Conservation (phyloP, 495 filamentous ascomycete species). For the Elasticomyces elasticus region DNA sequence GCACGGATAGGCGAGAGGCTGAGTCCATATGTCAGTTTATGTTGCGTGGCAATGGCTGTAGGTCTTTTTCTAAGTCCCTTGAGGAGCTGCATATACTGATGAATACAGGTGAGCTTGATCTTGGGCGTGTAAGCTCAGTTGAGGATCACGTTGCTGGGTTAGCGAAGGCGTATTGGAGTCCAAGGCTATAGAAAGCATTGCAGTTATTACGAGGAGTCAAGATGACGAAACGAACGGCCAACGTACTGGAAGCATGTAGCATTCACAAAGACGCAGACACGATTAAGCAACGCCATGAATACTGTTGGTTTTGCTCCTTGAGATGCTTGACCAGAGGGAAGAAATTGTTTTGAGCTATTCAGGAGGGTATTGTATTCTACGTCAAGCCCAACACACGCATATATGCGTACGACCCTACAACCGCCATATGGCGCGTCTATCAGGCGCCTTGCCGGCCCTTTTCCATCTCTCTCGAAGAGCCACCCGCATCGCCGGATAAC, state of each 20-base stretch:
- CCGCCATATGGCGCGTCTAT: neutral
- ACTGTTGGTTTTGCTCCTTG: neutral
- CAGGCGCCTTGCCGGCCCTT: neutral
- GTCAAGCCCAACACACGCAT: neutral
- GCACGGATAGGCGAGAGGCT: slow-evolving; percentile 86
- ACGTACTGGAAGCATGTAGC: too few relatives aligned
- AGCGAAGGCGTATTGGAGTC: slow-evolving; percentile 1
- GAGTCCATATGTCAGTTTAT: slow-evolving; percentile 92
- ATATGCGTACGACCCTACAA: neutral
- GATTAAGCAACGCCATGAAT: too few relatives aligned
- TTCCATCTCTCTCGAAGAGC: slow-evolving; percentile 4
- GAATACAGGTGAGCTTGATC: neutral
- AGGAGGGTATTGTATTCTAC: neutral
- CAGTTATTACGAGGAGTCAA: too few relatives aligned
- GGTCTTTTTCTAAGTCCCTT: slow-evolving; percentile 30
- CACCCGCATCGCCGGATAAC: slow-evolving; percentile 1
- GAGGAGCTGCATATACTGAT: neutral
- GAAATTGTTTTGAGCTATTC: neutral
- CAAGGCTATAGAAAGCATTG: too few relatives aligned
- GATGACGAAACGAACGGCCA: too few relatives aligned
- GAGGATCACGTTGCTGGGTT: neutral
- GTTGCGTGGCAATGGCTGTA: slow-evolving; percentile 91
- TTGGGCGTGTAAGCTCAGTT: neutral
- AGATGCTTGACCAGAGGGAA: neutral
- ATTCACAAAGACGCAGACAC: too few relatives aligned